Evolutionary conservation across 331 rosid species (phyloP), one percentile per base, ranked within the genome.

Genomic region (Stylosanthes scabra): DNA sequence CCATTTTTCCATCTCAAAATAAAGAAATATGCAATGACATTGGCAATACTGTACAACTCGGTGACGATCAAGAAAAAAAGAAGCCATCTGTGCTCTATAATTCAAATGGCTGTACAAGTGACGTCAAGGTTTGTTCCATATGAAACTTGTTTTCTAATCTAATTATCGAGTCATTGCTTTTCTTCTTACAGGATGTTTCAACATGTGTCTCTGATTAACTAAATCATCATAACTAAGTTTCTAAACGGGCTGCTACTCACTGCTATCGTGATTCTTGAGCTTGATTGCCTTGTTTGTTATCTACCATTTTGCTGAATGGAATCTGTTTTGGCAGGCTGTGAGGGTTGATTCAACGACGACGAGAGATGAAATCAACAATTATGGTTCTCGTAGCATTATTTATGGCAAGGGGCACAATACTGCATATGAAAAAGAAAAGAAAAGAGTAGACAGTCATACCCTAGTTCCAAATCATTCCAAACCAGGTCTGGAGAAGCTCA

Each of bases 301-400:
- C 73, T 63, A 66, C 44, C 59, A 62, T 83, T 79, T 65, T 29
- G 68, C 40, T 40, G 47, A 69, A 46, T 66, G 52, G 28, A 41
- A 79, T 72, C 72, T 66, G 50, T 57, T 44, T 79, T 85, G 61
- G 71, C 93, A 83, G 90, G 82, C 75, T 68, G 74, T 72, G 71
- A 73, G 74, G 71, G 76, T 68, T 80, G 87, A 78, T 52, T 64
- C 71, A 1, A 58, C 74, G 39, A 79, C 15, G 59, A 61, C 83
- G 58, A 78, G 68, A 74, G 74, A 67, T 68, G 72, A 74, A 74
- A 10, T 15, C 68, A 55, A 55, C 55, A 52, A 59, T 74, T 56
- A 66, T 79, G 81, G 70, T 66, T 45, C 82, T 64, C 80, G 61
- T 69, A 68, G 68, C 44, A 65, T 59, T 61, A 66, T 55, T 71